Conservation (phyloP, 768 basidiomycete genomes). For the Tephrocybe sp. region DNA sequence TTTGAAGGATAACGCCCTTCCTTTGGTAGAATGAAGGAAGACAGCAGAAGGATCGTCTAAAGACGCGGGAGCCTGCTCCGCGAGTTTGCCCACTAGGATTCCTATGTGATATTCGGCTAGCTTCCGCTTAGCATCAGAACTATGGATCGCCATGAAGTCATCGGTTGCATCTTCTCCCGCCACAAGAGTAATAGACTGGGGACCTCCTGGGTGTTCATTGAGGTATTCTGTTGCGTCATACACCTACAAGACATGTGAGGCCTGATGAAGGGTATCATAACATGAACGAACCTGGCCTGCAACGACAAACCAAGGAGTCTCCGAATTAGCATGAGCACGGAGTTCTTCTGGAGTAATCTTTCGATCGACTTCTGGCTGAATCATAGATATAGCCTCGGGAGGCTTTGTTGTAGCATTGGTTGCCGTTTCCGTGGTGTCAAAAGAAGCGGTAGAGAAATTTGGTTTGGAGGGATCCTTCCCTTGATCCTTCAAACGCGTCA, state of each 20-base stretch:
- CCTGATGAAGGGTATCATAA: neutral
- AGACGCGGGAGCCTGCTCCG: conserved; percentile 11
- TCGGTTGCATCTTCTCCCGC: conserved; percentile 64
- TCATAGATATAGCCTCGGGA: conserved; percentile 34
- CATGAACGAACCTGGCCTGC: conserved; percentile 38
- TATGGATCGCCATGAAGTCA: conserved; percentile 66
- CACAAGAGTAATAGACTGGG: conserved; percentile 51
- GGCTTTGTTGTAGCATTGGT: conserved; percentile 21
- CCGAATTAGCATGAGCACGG: conserved; percentile 31
- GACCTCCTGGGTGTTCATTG: conserved; percentile 59
- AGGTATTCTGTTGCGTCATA: conserved; percentile 54
- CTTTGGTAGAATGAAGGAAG: conserved; percentile 44
- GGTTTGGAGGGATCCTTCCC: conserved; percentile 46
- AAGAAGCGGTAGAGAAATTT: conserved; percentile 24
- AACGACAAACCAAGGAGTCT: conserved; percentile 51
- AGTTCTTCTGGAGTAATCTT: conserved; percentile 47
- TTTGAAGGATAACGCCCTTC: conserved; percentile 43
- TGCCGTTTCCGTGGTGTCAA: neutral
- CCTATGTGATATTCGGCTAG: conserved; percentile 37
- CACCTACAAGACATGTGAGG: conserved; percentile 24
- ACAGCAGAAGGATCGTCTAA: conserved; percentile 3
- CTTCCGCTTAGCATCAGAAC: conserved; percentile 45
- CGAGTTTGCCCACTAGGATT: conserved; percentile 6
- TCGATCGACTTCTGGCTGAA: conserved; percentile 41
- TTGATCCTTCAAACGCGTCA: conserved; percentile 52